Percentiles rank a stretch among this genome's conserved stretches.
phyloP scores from a whole-genome alignment of 331 rosid genomes.

The Prunus yedoensis region DNA sequence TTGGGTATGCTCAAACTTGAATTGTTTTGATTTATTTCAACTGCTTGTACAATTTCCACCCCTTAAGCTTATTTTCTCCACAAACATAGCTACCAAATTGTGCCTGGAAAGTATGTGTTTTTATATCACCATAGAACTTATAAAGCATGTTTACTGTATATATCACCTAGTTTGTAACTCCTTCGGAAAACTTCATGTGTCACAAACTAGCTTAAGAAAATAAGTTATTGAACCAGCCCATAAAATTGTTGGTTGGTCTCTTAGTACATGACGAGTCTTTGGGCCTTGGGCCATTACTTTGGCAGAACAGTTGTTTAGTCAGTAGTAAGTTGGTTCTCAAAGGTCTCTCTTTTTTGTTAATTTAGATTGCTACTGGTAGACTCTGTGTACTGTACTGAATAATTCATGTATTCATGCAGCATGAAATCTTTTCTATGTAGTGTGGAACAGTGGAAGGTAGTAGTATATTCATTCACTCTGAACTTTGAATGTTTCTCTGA shows the following conservation, averaged over 20 bases:
- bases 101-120: neutral
- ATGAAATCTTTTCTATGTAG: no score
- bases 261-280: neutral
- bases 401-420: neutral
- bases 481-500: neutral
- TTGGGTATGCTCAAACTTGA: conserved; percentile 67
- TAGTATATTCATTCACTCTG: neutral
- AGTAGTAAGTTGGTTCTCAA: neutral
- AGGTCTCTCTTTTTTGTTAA: neutral
- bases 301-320: neutral
- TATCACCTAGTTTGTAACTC: neutral
- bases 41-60: neutral
- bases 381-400: neutral
- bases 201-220: neutral
- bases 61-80: neutral
- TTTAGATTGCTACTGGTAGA: neutral
- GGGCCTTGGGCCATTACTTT: neutral
- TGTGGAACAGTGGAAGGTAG: neutral
- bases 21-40: neutral
- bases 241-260: neutral
- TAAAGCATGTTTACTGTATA: no score
- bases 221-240: neutral
- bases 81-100: neutral
- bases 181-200: neutral
- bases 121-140: neutral